A percentile compares a stretch with the other conserved stretches of the same genome.
Conservation (phyloP, 2,329 filamentous ascomycete genomes). For the Colletotrichum tropicicola region DNA sequence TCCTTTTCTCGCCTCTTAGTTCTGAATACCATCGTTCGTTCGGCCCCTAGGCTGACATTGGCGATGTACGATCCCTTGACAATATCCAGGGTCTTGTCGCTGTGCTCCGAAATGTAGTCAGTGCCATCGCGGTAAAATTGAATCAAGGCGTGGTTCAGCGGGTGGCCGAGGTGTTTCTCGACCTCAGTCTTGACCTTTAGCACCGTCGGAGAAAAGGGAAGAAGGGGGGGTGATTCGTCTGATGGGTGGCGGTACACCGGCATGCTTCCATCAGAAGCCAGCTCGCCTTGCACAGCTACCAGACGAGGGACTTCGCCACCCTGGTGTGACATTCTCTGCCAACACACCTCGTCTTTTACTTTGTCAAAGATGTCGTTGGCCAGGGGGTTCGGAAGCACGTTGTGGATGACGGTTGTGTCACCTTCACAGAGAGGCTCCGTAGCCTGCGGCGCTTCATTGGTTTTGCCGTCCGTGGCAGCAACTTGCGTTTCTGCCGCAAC, state of each 20-base stretch:
- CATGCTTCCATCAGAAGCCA: constrained; percentile 74
- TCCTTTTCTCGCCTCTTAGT: constrained; percentile 73
- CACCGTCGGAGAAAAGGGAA: constrained; percentile 80
- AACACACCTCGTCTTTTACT: constrained; percentile 79
- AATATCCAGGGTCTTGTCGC: constrained; percentile 96
- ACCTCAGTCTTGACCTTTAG: constrained; percentile 72
- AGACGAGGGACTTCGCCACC: constrained; percentile 91
- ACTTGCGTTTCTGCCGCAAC: not conserved
- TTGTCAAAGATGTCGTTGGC: constrained; percentile 72
- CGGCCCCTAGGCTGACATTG: constrained; percentile 92
- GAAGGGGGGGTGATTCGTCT: constrained; percentile 83
- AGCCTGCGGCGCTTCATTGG: too few species aligned
- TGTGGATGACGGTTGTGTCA: constrained; percentile 78
- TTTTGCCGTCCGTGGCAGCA: not conserved
- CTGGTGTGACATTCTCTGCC: constrained; percentile 93
- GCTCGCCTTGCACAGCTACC: constrained; percentile 85
- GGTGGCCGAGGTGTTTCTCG: constrained; percentile 78
- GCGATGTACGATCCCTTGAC: constrained; percentile 83
- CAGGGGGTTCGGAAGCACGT: constrained; percentile 70
- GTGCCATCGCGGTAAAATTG: constrained; percentile 90
- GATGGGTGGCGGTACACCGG: constrained; percentile 96
- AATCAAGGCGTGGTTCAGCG: constrained; percentile 90
- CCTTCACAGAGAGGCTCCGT: constrained; percentile 72
- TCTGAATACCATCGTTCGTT: constrained; percentile 88
- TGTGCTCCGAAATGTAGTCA: constrained; percentile 96